Base-by-base conservation (phyloP, 169 alveolate species). In the Theileria annulata region DNA sequence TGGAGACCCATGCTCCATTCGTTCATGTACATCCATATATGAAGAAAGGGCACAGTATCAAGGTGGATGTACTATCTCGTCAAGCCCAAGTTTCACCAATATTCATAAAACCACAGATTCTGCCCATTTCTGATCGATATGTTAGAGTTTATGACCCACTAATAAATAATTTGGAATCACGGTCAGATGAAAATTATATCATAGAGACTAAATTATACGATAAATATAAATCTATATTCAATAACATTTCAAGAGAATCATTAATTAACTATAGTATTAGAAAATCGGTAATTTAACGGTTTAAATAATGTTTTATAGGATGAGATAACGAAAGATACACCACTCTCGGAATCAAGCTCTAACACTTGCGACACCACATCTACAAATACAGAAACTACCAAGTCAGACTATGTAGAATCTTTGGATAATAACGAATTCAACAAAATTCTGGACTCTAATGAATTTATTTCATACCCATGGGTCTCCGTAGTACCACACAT, bases 31-130 rank as follows among this genome's bases (percentile, higher is more conserved):
- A 72, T 19, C 73, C 77, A 9, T 81, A 74, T 31, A 62, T 81
- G 17, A 27, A 47, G 69, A 81, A 74, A 58, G 66, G 79, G 0
- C 73, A 74, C 51, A 56, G 74, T 19, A 63, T 74, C 4, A 70
- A 77, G 25, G 77, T 77, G 12, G 88, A 81, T 37, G 73, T 81
- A n/a, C 54, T 81, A 49, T 59, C 88, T 1, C 42, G 88, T 9
- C 88, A 81, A 75, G 88, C 88, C 0, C 56, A 73, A 21, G 79
- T 81, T 1, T 74, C 88, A 35, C 88, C 88, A n/a, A 81, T 81
- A 12, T 75, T 81, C 79, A 63, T 79, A 25, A 70, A 64, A 64
- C 73, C 27, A 49, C 33, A 28, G 56, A 25, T 64, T 21, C 73
- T 21, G 1, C 73, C 49, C 8, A 64, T 64, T 25, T 64, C 73